Evolutionary conservation across 1,284 basidiomycete genomes (phyloP).

Genomic region (Hymenochaete sp.): DNA sequence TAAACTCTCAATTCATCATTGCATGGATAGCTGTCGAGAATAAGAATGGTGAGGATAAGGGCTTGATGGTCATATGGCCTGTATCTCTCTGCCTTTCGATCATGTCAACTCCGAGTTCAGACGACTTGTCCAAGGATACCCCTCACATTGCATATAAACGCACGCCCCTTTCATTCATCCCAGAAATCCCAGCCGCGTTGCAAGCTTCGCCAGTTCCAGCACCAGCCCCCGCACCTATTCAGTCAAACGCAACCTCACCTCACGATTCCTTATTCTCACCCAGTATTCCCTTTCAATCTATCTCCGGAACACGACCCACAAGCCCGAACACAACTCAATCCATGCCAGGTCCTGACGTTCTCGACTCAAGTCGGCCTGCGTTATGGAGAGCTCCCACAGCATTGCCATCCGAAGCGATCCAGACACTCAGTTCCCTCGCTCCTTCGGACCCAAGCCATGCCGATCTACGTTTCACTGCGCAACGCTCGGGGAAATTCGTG

Average conservation of each 20-base stretch:
- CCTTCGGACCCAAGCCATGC: slow-evolving; percentile 20
- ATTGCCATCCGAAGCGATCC: slow-evolving; percentile 26
- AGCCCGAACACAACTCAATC: slow-evolving; percentile 22
- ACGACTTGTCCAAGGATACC: slow-evolving; percentile 21
- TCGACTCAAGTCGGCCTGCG: slow-evolving; percentile 7
- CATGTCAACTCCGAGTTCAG: slow-evolving; percentile 23
- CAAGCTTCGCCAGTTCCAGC: slow-evolving; percentile 48
- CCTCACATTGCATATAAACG: slow-evolving; percentile 31
- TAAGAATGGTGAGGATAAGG: slow-evolving; percentile 61
- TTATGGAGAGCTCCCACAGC: slow-evolving; percentile 30
- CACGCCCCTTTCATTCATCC: slow-evolving; percentile 44
- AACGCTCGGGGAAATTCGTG: slow-evolving; percentile 56
- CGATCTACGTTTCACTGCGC: slow-evolving; percentile 39
- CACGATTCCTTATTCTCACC: slow-evolving; percentile 13
- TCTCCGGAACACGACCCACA: slow-evolving; percentile 19
- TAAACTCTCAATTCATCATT: slow-evolving; percentile 44
- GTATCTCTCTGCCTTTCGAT: slow-evolving; percentile 48
- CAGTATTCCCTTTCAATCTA: background rate
- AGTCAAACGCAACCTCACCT: slow-evolving; percentile 8
- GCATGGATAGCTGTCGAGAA: slow-evolving; percentile 68
- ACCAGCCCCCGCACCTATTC: slow-evolving; percentile 18
- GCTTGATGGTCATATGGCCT: slow-evolving; percentile 65
- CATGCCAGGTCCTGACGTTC: slow-evolving; percentile 23
- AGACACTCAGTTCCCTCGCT: slow-evolving; percentile 28
- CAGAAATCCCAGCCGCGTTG: slow-evolving; percentile 55